These are phyloP conservation scores for Elsinoe australis DNA, from an alignment of 2,329 filamentous ascomycete species.

Conservation along the genomic window DNA sequence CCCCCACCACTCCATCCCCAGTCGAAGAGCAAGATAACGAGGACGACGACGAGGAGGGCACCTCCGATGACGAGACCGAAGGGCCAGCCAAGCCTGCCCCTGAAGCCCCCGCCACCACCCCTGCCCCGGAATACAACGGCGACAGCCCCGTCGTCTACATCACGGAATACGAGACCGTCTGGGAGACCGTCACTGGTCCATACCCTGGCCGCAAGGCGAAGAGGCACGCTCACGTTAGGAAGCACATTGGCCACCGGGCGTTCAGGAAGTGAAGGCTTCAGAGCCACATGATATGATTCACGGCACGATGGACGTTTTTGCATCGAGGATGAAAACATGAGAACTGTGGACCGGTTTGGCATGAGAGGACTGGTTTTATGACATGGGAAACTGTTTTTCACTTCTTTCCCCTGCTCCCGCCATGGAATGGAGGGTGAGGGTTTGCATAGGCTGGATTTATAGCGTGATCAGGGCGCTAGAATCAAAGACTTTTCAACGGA, in stretches of 20 bases:
- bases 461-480: constrained; percentile 8
- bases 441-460: neutral
- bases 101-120: constrained; percentile 2
- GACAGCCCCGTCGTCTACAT: constrained; percentile 3
- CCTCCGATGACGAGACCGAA: constrained; percentile 46
- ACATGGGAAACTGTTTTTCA: too few relatives aligned
- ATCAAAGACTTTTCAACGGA: neutral
- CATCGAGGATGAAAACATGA: too few relatives aligned
- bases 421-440: neutral
- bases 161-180: constrained; percentile 6
- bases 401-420: constrained; percentile 8
- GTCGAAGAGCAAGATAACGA: neutral
- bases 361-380: too few relatives aligned
- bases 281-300: too few relatives aligned
- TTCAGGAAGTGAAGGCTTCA: too few relatives aligned
- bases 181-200: constrained; percentile 1
- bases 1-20: neutral
- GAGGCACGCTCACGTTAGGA: neutral
- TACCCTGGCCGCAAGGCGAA: constrained; percentile 1
- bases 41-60: constrained; percentile 30
- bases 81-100: constrained; percentile 40
- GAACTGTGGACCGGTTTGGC: too few relatives aligned
- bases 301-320: too few relatives aligned
- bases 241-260: neutral
- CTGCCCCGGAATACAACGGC: neutral